Conservation (phyloP, 1,284 basidiomycete genomes). For the Boletus albobrunnescens region DNA sequence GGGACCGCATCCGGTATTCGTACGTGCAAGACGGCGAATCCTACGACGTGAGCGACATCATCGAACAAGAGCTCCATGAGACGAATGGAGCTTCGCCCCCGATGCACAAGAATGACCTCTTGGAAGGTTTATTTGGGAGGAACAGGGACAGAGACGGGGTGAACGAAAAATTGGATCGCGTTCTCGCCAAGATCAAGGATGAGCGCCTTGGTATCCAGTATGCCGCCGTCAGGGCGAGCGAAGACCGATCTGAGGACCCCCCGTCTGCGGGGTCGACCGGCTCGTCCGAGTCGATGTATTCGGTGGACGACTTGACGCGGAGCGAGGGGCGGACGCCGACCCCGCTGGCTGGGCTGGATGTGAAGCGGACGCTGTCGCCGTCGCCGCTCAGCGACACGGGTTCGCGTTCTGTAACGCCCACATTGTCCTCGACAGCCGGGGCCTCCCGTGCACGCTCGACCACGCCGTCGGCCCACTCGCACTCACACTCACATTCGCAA, state of each 20-base stretch:
- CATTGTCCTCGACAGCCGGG: slow-evolving; percentile 12
- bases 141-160: slow-evolving; percentile 55
- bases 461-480: slow-evolving; percentile 37
- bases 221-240: slow-evolving; percentile 9
- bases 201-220: slow-evolving; percentile 33
- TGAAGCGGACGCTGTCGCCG: slow-evolving; percentile 26
- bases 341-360: slow-evolving; percentile 21
- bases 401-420: slow-evolving; percentile 36
- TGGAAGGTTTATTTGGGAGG: slow-evolving; percentile 61
- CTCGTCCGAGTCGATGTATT: slow-evolving; percentile 54
- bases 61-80: slow-evolving; percentile 79
- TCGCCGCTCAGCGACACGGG: slow-evolving; percentile 14
- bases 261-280: slow-evolving; percentile 35
- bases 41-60: slow-evolving; percentile 87
- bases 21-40: slow-evolving; percentile 88
- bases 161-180: slow-evolving; percentile 72
- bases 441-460: slow-evolving; percentile 33
- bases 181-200: slow-evolving; percentile 72
- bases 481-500: slow-evolving; percentile 15
- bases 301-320: slow-evolving; percentile 41
- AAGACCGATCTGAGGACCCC: slow-evolving; percentile 22
- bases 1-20: slow-evolving; percentile 82
- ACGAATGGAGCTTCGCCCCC: slow-evolving; percentile 30
- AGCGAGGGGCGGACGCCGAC: slow-evolving; percentile 30
- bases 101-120: slow-evolving; percentile 52